These are phyloP conservation scores for Malassezia yamatoensis DNA, from an alignment of 1,284 basidiomycete species.

Conservation along the genomic window DNA sequence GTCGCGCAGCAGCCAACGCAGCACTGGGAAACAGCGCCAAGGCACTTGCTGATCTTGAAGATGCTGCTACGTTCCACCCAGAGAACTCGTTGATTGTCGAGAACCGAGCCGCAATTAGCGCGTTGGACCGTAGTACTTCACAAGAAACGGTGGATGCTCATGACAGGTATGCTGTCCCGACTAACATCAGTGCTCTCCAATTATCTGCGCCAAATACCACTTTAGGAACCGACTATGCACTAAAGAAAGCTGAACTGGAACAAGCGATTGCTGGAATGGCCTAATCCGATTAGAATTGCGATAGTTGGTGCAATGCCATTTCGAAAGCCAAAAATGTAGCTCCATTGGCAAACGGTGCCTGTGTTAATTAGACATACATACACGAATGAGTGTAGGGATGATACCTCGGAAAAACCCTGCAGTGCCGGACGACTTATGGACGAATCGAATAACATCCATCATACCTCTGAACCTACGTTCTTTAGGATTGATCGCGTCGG, in stretches of 20 bases:
- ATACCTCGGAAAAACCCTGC: constrained; percentile 80
- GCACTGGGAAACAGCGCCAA: constrained; percentile 23
- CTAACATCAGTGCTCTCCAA: not conserved
- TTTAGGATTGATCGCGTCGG: constrained; percentile 56
- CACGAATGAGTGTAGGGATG: constrained; percentile 77
- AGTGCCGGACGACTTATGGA: constrained; percentile 70
- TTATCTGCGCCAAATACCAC: not conserved
- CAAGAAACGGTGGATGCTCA: not conserved
- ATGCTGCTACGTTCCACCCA: constrained; percentile 17
- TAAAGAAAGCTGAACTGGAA: constrained; percentile 7
- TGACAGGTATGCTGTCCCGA: not conserved
- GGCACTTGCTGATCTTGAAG: constrained; percentile 25
- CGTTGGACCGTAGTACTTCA: not conserved
- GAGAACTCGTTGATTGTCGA: not conserved
- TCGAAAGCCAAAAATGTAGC: constrained; percentile 46
- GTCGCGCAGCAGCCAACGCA: constrained; percentile 36
- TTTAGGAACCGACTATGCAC: constrained; percentile 3
- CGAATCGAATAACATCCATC: constrained; percentile 68
- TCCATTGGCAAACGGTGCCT: constrained; percentile 43
- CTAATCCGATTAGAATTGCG: constrained; percentile 1
- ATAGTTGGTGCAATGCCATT: not conserved
- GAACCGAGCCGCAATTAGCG: constrained; percentile 6
- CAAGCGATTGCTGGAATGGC: constrained; percentile 9
- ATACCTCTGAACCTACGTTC: constrained; percentile 66
- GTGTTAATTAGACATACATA: not conserved